These are phyloP conservation scores for Hygrophorus russula DNA, from an alignment of 768 basidiomycete species.

Conservation along the genomic window DNA sequence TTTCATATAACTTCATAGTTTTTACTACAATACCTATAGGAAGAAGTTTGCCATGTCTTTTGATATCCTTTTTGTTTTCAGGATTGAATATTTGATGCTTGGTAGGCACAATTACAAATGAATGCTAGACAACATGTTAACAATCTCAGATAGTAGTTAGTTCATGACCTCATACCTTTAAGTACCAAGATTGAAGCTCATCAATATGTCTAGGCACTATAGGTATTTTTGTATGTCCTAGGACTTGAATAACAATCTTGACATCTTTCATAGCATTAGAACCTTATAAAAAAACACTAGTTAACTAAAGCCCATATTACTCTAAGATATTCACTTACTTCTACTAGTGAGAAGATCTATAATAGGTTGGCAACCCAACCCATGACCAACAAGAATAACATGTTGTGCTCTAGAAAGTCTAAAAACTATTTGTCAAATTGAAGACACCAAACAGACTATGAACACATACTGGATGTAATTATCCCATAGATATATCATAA, in stretches of 20 bases:
- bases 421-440: constrained; percentile 4
- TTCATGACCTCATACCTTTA: constrained; percentile 32
- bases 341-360: constrained; percentile 65
- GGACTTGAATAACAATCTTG: constrained; percentile 67
- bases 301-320: background rate
- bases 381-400: constrained; percentile 81
- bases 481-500: constrained; percentile 88
- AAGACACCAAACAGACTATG: background rate
- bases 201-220: constrained; percentile 42
- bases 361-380: constrained; percentile 67
- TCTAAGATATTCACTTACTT: constrained; percentile 30
- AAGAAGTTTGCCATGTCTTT: constrained; percentile 55
- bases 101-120: constrained; percentile 57
- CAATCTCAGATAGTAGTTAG: background rate
- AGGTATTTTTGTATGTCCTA: constrained; percentile 52
- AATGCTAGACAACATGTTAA: constrained; percentile 37
- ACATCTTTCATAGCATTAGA: constrained; percentile 50
- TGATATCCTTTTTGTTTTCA: constrained; percentile 31
- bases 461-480: constrained; percentile 81
- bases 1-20: background rate
- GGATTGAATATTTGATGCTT: constrained; percentile 44
- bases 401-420: constrained; percentile 66
- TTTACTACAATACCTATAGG: constrained; percentile 40
- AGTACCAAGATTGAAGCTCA: constrained; percentile 62
- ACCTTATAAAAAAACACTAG: constrained; percentile 20